phyloP scores from a whole-genome alignment of 2,329 filamentous ascomycete genomes.

The Cercospora sp. region DNA sequence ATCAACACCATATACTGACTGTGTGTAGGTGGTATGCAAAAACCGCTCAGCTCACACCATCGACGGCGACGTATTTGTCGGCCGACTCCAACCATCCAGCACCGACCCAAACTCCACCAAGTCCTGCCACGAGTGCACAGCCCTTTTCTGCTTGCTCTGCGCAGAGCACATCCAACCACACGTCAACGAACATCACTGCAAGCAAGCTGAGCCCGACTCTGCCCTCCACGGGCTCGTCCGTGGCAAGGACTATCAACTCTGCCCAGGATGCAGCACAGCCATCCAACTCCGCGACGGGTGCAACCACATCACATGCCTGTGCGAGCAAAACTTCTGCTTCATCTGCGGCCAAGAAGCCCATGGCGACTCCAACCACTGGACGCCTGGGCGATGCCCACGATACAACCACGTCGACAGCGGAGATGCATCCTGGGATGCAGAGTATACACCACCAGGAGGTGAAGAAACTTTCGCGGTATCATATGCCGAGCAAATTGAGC shows the following conservation, averaged over 20 bases:
- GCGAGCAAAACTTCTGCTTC: constrained; percentile 14
- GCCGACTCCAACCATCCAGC: not conserved
- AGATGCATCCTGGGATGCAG: not conserved
- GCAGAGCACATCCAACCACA: not conserved
- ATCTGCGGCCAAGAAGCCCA: constrained; percentile 16
- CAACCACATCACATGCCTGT: constrained; percentile 16
- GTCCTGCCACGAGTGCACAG: not conserved
- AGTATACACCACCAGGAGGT: not conserved
- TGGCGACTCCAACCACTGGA: constrained; percentile 12
- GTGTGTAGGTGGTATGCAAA: not conserved
- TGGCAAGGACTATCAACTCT: constrained; percentile 26
- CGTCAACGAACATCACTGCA: not conserved
- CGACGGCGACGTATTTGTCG: not conserved
- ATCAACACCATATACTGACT: not conserved
- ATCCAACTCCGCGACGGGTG: constrained; percentile 17
- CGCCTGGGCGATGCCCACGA: constrained; percentile 5
- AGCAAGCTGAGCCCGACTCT: not conserved
- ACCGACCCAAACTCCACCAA: not conserved
- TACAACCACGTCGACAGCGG: constrained; percentile 4
- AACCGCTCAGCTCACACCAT: not conserved
- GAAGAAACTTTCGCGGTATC: not conserved
- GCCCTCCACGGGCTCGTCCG: constrained; percentile 15
- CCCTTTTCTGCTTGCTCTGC: not conserved
- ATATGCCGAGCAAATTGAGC: not conserved
- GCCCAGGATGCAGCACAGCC: constrained; percentile 12